A percentile compares a stretch with the other conserved stretches of the same genome.
Conservation (phyloP, 371 early-diverging fungal species). For the Cokeromyces recurvatus region DNA sequence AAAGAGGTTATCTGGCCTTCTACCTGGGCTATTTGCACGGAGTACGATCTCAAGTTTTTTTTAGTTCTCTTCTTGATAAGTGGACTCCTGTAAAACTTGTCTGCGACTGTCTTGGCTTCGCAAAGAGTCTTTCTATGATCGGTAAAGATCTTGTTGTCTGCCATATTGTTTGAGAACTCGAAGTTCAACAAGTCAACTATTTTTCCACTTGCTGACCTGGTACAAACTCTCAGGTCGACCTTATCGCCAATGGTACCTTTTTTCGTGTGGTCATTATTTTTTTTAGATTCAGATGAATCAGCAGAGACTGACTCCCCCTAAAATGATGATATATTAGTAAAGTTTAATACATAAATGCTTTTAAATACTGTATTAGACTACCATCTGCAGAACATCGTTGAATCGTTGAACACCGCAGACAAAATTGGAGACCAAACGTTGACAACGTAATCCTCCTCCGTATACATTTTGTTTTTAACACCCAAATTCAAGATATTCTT, state of each 20-base stretch:
- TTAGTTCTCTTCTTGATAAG: not conserved
- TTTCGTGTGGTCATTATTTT: not conserved
- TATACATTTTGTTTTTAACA: slow-evolving; percentile 1
- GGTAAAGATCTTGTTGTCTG: not conserved
- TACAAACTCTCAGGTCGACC: not conserved
- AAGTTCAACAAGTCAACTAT: not conserved
- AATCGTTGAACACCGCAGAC: not conserved
- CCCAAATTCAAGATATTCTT: not conserved
- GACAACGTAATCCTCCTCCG: slow-evolving; percentile 1
- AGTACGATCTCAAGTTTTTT: not conserved
- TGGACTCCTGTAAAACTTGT: not conserved
- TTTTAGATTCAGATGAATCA: not conserved
- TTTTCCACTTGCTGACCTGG: not conserved
- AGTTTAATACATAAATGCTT: not conserved
- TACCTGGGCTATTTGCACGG: not conserved
- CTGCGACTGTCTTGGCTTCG: not conserved
- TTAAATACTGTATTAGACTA: not conserved
- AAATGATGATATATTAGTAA: not conserved
- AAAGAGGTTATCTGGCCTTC: not conserved
- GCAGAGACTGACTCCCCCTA: not conserved
- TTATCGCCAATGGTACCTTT: not conserved
- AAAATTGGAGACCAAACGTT: slow-evolving; percentile 6
- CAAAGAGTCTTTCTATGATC: slow-evolving; percentile 1
- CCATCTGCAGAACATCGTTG: slow-evolving; percentile 1
- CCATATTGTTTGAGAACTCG: not conserved